Evolutionary conservation across 2,329 filamentous ascomycete genomes (phyloP).

Genomic region (Colletotrichum tofieldiae): DNA sequence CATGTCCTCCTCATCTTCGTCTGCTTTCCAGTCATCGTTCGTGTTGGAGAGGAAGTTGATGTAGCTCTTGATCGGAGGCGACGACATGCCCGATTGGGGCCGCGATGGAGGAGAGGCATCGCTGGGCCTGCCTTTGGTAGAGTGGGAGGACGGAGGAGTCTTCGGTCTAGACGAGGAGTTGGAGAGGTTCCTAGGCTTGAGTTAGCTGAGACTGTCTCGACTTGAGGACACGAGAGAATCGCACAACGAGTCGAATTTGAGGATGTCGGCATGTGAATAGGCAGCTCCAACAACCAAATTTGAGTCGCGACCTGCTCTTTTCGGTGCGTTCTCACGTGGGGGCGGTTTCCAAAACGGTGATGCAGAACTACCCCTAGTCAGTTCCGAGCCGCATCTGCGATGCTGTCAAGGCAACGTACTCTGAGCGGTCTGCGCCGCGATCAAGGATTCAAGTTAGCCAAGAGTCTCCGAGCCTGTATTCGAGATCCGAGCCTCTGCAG

Average conservation of each 20-base stretch:
- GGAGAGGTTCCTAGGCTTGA: conserved; percentile 68
- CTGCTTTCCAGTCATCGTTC: conserved; percentile 85
- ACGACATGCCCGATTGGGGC: conserved; percentile 67
- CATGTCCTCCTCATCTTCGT: conserved; percentile 82
- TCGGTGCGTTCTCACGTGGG: conserved; percentile 67
- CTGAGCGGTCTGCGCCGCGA: conserved; percentile 69
- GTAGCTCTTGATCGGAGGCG: conserved; percentile 81
- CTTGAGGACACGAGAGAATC: conserved; percentile 47
- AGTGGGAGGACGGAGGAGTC: conserved; percentile 79
- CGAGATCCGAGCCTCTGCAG: conserved; percentile 22
- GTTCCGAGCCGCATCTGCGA: conserved; percentile 50
- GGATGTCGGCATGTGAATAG: conserved; percentile 95
- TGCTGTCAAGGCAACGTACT: conserved; percentile 63
- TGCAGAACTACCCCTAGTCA: conserved; percentile 72
- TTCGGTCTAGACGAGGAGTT: conserved; percentile 76
- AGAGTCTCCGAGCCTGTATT: conserved; percentile 9
- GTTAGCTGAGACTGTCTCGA: conserved; percentile 33
- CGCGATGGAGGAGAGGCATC: conserved; percentile 72
- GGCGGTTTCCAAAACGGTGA: conserved; percentile 90
- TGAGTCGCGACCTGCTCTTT: conserved; percentile 72
- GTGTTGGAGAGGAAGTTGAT: conserved; percentile 86
- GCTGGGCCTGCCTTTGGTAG: conserved; percentile 66
- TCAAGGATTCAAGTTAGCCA: conserved; percentile 45
- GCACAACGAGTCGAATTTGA: conserved; percentile 88
- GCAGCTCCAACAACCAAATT: conserved; percentile 90